These are phyloP conservation scores for Cynanchum wilfordii DNA, from an alignment of 257 asterid species.

Conservation along the genomic window DNA sequence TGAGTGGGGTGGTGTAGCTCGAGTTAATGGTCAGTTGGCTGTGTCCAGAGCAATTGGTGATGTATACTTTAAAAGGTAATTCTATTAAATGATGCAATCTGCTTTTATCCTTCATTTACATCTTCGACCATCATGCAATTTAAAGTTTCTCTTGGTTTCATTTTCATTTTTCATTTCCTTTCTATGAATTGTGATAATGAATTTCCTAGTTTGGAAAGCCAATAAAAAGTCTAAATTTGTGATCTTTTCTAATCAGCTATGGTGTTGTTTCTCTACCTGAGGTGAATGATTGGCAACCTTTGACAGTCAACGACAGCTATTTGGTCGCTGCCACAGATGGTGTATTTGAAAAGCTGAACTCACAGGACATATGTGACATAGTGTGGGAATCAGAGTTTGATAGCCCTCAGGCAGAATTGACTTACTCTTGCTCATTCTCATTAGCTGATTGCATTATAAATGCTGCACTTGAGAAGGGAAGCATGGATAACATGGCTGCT, in stretches of 20 bases:
- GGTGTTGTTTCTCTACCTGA: constrained; percentile 97
- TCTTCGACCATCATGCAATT: neutral
- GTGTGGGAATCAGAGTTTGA: constrained; percentile 61
- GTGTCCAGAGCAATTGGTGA: constrained; percentile 95
- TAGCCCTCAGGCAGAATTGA: constrained; percentile 31
- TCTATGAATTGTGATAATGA: neutral
- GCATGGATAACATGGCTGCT: constrained; percentile 90
- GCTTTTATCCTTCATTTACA: neutral
- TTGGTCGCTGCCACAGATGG: constrained; percentile 93
- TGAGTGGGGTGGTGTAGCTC: constrained; percentile 86
- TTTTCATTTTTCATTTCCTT: neutral
- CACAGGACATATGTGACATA: constrained; percentile 85
- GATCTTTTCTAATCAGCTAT: constrained; percentile 50
- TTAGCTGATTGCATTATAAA: constrained; percentile 81
- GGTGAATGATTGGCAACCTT: constrained; percentile 91
- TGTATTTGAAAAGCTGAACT: constrained; percentile 71
- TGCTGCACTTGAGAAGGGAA: constrained; percentile 77
- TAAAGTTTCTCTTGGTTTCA: neutral
- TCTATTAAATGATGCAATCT: neutral
- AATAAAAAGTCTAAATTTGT: constrained; percentile 22
- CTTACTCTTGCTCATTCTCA: constrained; percentile 58
- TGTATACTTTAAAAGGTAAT: constrained; percentile 64
- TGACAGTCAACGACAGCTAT: constrained; percentile 76
- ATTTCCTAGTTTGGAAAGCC: neutral
- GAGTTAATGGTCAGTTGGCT: constrained; percentile 94